phyloP scores from a whole-genome alignment of 371 early-diverging fungal genomes.

The Apophysomyces sp. region DNA sequence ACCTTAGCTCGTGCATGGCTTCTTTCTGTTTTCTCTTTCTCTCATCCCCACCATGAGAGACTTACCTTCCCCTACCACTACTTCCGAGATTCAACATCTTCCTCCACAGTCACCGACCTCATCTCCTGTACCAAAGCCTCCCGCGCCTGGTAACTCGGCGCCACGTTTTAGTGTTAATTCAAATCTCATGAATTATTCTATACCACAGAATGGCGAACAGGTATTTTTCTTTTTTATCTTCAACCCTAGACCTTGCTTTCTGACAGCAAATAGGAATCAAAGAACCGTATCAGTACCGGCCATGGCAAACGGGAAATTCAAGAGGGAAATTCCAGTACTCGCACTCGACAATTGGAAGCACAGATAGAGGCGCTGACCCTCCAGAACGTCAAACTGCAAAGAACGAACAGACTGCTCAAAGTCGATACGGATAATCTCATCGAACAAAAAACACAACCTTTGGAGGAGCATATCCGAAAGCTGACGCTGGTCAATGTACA shows the following conservation, averaged over 20 bases:
- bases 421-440: constrained; percentile 51
- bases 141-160: background rate
- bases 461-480: constrained; percentile 39
- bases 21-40: background rate
- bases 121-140: background rate
- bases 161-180: constrained; percentile 49
- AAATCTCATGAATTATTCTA: constrained; percentile 55
- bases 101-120: background rate
- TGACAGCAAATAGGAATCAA: background rate
- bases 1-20: background rate
- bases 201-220: constrained; percentile 34
- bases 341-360: constrained; percentile 38
- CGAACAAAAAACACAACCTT: constrained; percentile 47
- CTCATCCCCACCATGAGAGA: background rate
- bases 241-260: background rate
- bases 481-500: constrained; percentile 43
- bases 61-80: background rate
- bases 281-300: background rate
- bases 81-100: background rate
- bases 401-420: constrained; percentile 49
- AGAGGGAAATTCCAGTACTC: constrained; percentile 40
- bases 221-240: background rate
- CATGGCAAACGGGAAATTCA: constrained; percentile 32
- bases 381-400: constrained; percentile 47
- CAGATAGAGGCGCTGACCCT: constrained; percentile 48